Percentiles rank a stretch among this genome's conserved stretches.
These are phyloP conservation scores for Tolypocladium guangdongense DNA, from an alignment of 2,329 filamentous ascomycete genomes.

Conservation along the genomic window DNA sequence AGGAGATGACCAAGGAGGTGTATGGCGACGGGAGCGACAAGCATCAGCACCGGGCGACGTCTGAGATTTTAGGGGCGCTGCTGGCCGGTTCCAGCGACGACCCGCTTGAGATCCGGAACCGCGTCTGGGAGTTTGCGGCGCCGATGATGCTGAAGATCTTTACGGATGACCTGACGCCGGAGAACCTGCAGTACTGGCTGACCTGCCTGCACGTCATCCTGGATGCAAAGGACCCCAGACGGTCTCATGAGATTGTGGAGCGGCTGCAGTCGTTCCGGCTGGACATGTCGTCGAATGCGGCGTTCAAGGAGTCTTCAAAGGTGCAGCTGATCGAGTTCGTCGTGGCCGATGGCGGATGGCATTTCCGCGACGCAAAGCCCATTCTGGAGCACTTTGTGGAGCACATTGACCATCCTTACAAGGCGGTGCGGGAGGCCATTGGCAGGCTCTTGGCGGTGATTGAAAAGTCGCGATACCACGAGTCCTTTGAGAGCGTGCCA, in stretches of 20 bases:
- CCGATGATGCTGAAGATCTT: constrained; percentile 80
- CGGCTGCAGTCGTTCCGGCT: constrained; percentile 75
- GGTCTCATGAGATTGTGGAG: constrained; percentile 76
- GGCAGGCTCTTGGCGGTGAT: constrained; percentile 81
- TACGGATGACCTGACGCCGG: constrained; percentile 83
- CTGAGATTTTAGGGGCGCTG: constrained; percentile 83
- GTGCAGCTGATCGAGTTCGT: constrained; percentile 82
- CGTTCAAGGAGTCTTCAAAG: constrained; percentile 97
- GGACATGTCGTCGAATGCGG: constrained; percentile 90
- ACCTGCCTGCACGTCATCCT: constrained; percentile 85
- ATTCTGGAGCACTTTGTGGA: constrained; percentile 81
- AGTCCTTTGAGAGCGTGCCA: constrained; percentile 75
- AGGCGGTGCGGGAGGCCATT: constrained; percentile 91
- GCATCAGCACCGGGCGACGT: constrained; percentile 90
- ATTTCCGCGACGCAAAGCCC: constrained; percentile 82
- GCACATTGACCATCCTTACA: constrained; percentile 95
- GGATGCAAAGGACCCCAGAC: constrained; percentile 80
- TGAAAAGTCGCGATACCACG: constrained; percentile 84
- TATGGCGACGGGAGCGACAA: constrained; percentile 94
- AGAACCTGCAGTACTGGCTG: constrained; percentile 91
- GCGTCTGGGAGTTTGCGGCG: constrained; percentile 82
- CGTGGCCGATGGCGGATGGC: constrained; percentile 85
- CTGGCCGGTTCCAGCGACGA: constrained; percentile 73
- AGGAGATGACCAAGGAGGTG: constrained; percentile 63
- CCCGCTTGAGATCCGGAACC: constrained; percentile 58